Conservation (phyloP, 371 early-diverging fungal species). For the Mortierella sp. region DNA sequence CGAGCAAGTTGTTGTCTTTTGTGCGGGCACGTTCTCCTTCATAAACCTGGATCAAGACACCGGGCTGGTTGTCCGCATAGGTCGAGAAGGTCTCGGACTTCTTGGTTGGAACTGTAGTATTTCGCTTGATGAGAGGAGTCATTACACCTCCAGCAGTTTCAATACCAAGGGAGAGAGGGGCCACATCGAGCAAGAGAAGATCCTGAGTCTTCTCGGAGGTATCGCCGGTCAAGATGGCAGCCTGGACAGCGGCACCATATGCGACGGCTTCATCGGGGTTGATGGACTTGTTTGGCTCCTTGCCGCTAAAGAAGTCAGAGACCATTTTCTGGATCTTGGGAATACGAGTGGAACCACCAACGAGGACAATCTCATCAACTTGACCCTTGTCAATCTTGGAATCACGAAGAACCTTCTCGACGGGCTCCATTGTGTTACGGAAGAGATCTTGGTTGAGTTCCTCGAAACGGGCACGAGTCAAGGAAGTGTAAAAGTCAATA, state of each 20-base stretch:
- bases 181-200: slow-evolving; percentile 85
- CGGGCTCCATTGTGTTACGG: slow-evolving; percentile 94
- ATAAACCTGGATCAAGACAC: slow-evolving; percentile 96
- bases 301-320: slow-evolving; percentile 97
- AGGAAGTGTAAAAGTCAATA: slow-evolving; percentile 91
- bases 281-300: slow-evolving; percentile 97
- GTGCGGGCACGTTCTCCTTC: slow-evolving; percentile 98
- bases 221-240: slow-evolving; percentile 93
- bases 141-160: slow-evolving; percentile 99
- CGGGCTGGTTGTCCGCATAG: slow-evolving; percentile 97
- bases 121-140: slow-evolving; percentile 96
- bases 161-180: slow-evolving; percentile 93
- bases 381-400: slow-evolving; percentile 92
- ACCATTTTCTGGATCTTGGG: slow-evolving; percentile 99
- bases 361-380: slow-evolving; percentile 98
- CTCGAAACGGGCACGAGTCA: slow-evolving; percentile 98
- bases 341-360: slow-evolving; percentile 99
- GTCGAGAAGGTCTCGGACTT: slow-evolving; percentile 98
- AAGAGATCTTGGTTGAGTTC: slow-evolving; percentile 96
- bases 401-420: slow-evolving; percentile 95
- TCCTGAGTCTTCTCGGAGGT: slow-evolving; percentile 93
- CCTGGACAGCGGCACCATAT: slow-evolving; percentile 99
- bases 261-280: slow-evolving; percentile 99
- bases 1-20: slow-evolving; percentile 96
- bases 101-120: slow-evolving; percentile 97